A percentile compares a stretch with the other conserved stretches of the same genome.
Conservation (phyloP, 176 grass and related monocot genomes). For the Aegilops sharonensis region DNA sequence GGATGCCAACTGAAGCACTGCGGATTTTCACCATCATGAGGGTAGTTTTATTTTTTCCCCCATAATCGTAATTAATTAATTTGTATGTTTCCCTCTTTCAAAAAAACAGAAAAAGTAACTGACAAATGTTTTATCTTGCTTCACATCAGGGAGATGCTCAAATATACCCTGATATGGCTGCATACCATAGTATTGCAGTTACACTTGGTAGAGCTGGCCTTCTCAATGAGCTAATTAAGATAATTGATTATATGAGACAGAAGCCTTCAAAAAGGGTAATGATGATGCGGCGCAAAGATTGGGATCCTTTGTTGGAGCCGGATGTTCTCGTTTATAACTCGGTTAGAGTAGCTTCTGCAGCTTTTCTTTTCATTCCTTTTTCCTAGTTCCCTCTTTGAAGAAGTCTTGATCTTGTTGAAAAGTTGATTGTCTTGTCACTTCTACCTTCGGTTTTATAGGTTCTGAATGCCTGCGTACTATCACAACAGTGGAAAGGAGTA, state of each 20-base stretch:
- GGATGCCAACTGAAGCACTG: constrained; percentile 74
- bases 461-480: constrained; percentile 80
- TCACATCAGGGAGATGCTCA: constrained; percentile 68
- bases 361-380: constrained; percentile 17
- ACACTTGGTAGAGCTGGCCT: constrained; percentile 90
- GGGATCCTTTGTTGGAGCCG: constrained; percentile 85
- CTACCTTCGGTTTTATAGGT: constrained; percentile 48
- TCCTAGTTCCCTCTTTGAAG: neutral
- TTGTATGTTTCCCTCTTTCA: neutral
- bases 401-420: constrained; percentile 6
- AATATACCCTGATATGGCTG: constrained; percentile 94
- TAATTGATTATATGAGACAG: constrained; percentile 66
- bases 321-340: constrained; percentile 88
- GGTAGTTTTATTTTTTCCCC: constrained; percentile 22
- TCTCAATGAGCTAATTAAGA: constrained; percentile 73
- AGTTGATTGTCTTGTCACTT: constrained; percentile 12
- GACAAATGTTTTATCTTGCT: constrained; percentile 16
- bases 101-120: constrained; percentile 13
- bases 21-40: constrained; percentile 70
- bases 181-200: constrained; percentile 85
- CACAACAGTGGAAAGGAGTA: constrained; percentile 89
- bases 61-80: neutral
- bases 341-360: constrained; percentile 36
- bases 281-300: constrained; percentile 58
- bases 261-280: constrained; percentile 66